Evolutionary conservation across 257 asterid genomes (phyloP).

Genomic region (Solanum sitiens): DNA sequence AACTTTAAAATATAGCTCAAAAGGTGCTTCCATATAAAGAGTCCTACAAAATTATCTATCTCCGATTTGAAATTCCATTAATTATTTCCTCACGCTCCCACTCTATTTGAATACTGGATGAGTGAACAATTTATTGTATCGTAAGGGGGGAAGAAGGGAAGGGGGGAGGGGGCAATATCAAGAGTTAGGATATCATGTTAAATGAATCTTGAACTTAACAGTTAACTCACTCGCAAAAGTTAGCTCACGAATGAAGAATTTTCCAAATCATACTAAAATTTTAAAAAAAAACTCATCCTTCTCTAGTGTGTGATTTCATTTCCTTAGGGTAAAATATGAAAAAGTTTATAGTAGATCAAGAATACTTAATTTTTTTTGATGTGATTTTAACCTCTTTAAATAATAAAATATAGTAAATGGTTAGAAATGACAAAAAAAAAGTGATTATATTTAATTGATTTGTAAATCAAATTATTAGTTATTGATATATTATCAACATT

Average conservation of each 20-base stretch:
- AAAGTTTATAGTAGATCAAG: neutral
- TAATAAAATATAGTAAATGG: neutral
- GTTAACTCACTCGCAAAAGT: neutral
- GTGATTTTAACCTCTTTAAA: neutral
- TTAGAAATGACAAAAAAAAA: neutral
- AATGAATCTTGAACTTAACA: neutral
- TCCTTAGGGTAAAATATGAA: neutral
- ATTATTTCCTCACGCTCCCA: rapidly evolving
- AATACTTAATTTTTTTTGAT: neutral
- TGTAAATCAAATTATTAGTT: neutral
- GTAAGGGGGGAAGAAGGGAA: neutral
- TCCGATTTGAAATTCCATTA: no score
- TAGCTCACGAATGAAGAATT: neutral
- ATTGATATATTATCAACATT: neutral
- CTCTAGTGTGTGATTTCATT: neutral
- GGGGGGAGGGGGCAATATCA: neutral
- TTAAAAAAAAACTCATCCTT: neutral
- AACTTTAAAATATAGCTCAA: neutral
- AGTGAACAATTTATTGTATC: neutral
- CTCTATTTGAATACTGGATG: neutral
- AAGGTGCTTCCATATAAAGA: no score
- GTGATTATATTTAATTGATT: neutral
- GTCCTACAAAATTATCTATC: neutral
- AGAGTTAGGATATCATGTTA: neutral
- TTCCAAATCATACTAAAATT: neutral